Evolutionary conservation across 768 basidiomycete genomes (phyloP), one percentile per base, ranked within the genome.

Genomic region (Lactarius sp.): DNA sequence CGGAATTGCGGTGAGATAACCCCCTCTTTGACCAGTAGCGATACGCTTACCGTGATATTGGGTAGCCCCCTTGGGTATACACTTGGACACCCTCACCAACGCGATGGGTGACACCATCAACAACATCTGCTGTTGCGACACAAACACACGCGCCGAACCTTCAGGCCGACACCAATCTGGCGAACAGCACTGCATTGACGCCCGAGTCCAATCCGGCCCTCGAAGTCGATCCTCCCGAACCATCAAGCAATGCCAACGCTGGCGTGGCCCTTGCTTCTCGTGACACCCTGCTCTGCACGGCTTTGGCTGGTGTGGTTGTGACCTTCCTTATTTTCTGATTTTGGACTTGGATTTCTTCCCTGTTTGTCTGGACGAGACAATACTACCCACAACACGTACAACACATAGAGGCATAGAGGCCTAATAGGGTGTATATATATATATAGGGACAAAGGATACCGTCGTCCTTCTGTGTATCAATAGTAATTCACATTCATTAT

Each of bases 261-360:
- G 59, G 64, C 49, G 59, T 56, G 16, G 49, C 59, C 7, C 54
- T 60, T 20, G n/a, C 59, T 34, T 46, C 42, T 12, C 49, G 50
- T 4, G n/a, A 36, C 4, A 27, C 42, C 12, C 9, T 46, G 3
- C 14, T 56, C 34, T 33, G 22, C 42, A 31, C n/a, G 8, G 14
- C 27, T 22, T 22, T 65, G 41, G 12, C 54, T 22, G 14, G 49
- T 31, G 49, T 53, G 20, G 9, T 65, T n/a, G 52, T 27, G 18
- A 50, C 20, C 1, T 52, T 37, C 10, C 22, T 59, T 13, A 37
- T 51, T 6, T 33, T 56, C 14, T 66, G 65, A 60, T 37, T 33
- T 33, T 42, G 34, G 16, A 16, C 18, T 41, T 13, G 14, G 41
- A 8, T 16, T n/a, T 22, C n/a, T 44, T 47, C 37, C 27, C 27